Conservation (phyloP, 768 basidiomycete genomes). For the Leccinellum luteum region DNA sequence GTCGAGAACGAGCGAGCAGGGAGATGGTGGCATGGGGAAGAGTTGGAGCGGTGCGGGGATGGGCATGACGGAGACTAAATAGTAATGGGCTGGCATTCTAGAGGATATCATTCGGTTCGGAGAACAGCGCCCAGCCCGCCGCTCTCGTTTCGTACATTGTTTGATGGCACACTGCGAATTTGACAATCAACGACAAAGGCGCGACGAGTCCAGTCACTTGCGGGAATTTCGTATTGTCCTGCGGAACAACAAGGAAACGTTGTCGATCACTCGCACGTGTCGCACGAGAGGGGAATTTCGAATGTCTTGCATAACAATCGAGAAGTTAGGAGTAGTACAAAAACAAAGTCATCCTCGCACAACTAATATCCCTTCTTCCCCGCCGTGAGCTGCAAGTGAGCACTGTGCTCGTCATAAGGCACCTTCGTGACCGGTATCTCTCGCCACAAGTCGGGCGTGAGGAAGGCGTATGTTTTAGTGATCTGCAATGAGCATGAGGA, state of each 20-base stretch:
- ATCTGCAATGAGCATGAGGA: conserved; percentile 49
- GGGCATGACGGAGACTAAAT: conserved; percentile 3
- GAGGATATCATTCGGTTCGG: conserved; percentile 8
- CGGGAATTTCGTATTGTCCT: too few relatives aligned
- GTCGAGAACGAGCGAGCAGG: neutral
- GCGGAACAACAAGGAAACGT: too few relatives aligned
- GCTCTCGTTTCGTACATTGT: neutral
- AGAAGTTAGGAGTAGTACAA: neutral
- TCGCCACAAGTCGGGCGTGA: conserved; percentile 97
- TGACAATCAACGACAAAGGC: neutral
- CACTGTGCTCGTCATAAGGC: conserved; percentile 95
- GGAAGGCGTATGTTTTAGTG: conserved; percentile 97
- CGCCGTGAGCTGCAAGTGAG: conserved; percentile 80
- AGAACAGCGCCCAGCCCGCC: conserved; percentile 10
- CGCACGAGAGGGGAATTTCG: neutral
- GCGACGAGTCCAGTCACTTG: neutral
- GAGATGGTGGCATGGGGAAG: conserved; percentile 6
- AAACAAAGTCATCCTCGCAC: neutral
- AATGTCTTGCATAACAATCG: conserved; percentile 1
- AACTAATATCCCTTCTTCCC: conserved; percentile 70
- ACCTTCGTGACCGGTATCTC: conserved; percentile 87
- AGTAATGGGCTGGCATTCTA: conserved; percentile 4
- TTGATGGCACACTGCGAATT: conserved; percentile 2
- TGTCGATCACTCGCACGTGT: neutral
- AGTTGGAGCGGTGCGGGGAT: neutral